Percentiles rank a stretch among this genome's conserved stretches.
Conservation (phyloP, 495 filamentous ascomycete species). For the Penicillium cataractarum region DNA sequence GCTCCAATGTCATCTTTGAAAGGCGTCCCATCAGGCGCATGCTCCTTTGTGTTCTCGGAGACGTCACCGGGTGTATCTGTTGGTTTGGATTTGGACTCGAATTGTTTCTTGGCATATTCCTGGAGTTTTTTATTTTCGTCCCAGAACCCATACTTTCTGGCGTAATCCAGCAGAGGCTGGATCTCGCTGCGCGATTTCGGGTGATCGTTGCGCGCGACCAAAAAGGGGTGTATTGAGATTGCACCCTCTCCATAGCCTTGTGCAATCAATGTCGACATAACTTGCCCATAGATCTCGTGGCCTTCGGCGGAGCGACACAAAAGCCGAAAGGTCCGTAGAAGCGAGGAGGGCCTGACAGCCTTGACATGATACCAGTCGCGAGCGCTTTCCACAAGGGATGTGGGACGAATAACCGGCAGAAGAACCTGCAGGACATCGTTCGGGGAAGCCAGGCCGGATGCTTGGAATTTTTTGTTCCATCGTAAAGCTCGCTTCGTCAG, state of each 20-base stretch:
- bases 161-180: constrained; percentile 46
- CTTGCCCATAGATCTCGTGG: constrained; percentile 60
- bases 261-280: constrained; percentile 60
- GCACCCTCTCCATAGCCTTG: constrained; percentile 53
- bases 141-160: constrained; percentile 35
- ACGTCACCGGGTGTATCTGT: neutral
- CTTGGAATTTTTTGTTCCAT: constrained; percentile 51
- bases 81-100: constrained; percentile 9
- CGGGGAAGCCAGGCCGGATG: constrained; percentile 31
- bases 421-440: constrained; percentile 46
- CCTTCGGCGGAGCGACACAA: constrained; percentile 46
- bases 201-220: constrained; percentile 52
- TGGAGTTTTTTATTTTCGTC: constrained; percentile 28
- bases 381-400: constrained; percentile 14
- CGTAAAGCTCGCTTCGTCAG: constrained; percentile 42
- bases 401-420: constrained; percentile 25
- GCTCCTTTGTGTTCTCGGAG: constrained; percentile 7
- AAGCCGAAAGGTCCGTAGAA: constrained; percentile 48
- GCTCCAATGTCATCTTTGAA: constrained; percentile 66
- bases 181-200: constrained; percentile 44
- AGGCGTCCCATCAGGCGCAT: constrained; percentile 29
- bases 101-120: constrained; percentile 30
- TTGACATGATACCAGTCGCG: neutral
- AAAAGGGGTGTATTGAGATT: constrained; percentile 61
- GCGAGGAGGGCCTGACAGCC: constrained; percentile 11